Percentiles rank a stretch among this genome's conserved stretches.
phyloP scores from a whole-genome alignment of 441 rosid species.

The Omphalea diandra region DNA sequence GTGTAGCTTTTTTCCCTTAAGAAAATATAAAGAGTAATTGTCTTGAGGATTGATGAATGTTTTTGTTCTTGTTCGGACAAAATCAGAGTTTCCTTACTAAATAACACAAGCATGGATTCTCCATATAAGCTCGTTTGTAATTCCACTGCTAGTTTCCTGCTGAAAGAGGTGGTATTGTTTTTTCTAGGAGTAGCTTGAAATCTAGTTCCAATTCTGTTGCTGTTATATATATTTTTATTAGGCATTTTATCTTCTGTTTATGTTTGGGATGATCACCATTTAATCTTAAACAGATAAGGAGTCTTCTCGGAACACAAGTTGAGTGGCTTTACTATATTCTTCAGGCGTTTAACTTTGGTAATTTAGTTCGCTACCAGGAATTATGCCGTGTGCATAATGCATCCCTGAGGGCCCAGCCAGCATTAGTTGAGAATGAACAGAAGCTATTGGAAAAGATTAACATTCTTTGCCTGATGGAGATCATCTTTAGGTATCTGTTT shows the following conservation, averaged over 20 bases:
- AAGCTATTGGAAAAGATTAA: conserved; percentile 91
- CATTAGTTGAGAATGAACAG: conserved; percentile 81
- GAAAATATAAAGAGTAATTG: not conserved
- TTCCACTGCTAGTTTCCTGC: not conserved
- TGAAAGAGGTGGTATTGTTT: not conserved
- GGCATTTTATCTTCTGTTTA: not conserved
- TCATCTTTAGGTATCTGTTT: conserved; percentile 79
- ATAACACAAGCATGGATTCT: too few species aligned
- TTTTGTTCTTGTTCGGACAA: not conserved
- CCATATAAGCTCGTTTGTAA: too few species aligned
- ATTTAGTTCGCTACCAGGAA: conserved; percentile 80
- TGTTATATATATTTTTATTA: not conserved
- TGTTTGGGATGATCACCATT: conserved; percentile 17
- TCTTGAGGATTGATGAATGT: too few species aligned
- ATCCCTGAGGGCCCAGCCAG: conserved; percentile 87
- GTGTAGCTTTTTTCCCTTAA: not conserved
- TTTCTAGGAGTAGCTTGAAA: not conserved
- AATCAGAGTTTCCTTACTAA: not conserved
- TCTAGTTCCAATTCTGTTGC: not conserved
- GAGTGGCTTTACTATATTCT: conserved; percentile 97
- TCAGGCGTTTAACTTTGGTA: conserved; percentile 88
- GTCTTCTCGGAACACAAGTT: conserved; percentile 79
- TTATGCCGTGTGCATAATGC: conserved; percentile 80
- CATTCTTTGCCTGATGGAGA: conserved; percentile 96
- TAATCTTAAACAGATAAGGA: conserved; percentile 59